Evolutionary conservation across 306 rosid species (phyloP), one percentile per base, ranked within the genome.

Genomic region (Calophaca sinica): DNA sequence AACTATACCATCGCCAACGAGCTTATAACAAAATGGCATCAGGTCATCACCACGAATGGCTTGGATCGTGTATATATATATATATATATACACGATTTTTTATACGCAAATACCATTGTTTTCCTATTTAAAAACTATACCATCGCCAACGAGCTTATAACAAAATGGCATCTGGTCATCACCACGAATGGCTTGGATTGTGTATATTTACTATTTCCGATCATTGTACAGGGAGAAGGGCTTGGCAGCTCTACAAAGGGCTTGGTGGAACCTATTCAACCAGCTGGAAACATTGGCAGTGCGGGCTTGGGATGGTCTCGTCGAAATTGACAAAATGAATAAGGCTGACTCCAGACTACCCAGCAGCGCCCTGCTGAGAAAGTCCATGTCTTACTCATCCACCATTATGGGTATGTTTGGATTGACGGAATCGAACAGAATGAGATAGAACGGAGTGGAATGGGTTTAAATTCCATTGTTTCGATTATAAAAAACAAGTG

Each of bases 291-390:
- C 72, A 63, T 86, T 11, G 97, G 94, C 49, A 91, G 72, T 70
- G 90, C 97, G 5, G 96, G 97, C 48, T 73, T 91, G 76, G 98
- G 96, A n/a, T 94, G 91, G 92, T 59, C 88, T 64, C 78, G 9
- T 36, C 82, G 88, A 75, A 12, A 75, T 31, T 45, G 55, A 44
- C 49, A 62, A 68, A 35, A 59, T n/a, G n/a, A n/a, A n/a, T n/a
- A 12, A 12, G 14, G 14, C 32, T 5, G 13, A 38, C 42, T 51
- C 33, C 26, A 20, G 26, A 20, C 26, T 20, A 20, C 26, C 26
- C 32, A 7, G 31, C 68, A 38, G 10, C 5, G 2, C 11, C 68
- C 3, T 2, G 36, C 36, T 2, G 36, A 33, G 4, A 33, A 33
- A 33, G 26, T 20, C 36, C 4, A 33, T 0, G 36, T 33, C 3